Evolutionary conservation across 2,329 filamentous ascomycete genomes (phyloP), one percentile per base, ranked within the genome.

Genomic region (Penicillium sp.): DNA sequence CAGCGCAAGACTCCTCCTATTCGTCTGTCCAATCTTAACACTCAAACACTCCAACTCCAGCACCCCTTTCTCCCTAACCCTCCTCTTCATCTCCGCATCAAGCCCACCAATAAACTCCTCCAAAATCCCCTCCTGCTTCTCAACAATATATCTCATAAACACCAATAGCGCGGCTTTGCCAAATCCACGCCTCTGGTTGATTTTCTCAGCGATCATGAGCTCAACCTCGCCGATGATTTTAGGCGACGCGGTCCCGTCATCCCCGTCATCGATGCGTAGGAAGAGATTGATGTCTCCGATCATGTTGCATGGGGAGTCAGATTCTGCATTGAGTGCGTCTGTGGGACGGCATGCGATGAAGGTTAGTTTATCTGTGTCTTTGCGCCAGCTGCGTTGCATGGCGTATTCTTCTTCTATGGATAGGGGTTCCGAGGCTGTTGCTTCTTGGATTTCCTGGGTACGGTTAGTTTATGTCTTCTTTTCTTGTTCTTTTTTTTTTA

Each of bases 331-430:
- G 6, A 42, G 44, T 9, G 38, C 29, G 27, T 27, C 27, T 43
- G 50, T 40, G 7, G 82, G 79, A 8, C 77, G 72, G 65, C 89
- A 95, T 46, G 88, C 71, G 66, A 97, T 95, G 61, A 96, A 97
- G 0, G 92, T 97, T 53, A 97, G 70, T 72, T 97, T 97, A 71
- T 97, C 91, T 24, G 74, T 70, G 37, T 93, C 88, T 18, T 74
- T 74, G 32, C 90, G 84, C 92, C 92, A 97, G 56, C 84, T 89
- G n/a, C 74, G 73, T 69, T 96, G 92, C 84, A 96, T 97, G 43
- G 82, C 81, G 69, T 93, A 89, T 75, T 97, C 92, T 65, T 95
- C 86, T 0, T 82, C 76, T 0, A 96, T 75, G 0, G 81, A 84
- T 44, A 97, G 78, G 0, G 86, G 88, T 55, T 96, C 90, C 0